These are phyloP conservation scores for Dipteronia dyeriana DNA, from an alignment of 345 rosid species.

Conservation along the genomic window DNA sequence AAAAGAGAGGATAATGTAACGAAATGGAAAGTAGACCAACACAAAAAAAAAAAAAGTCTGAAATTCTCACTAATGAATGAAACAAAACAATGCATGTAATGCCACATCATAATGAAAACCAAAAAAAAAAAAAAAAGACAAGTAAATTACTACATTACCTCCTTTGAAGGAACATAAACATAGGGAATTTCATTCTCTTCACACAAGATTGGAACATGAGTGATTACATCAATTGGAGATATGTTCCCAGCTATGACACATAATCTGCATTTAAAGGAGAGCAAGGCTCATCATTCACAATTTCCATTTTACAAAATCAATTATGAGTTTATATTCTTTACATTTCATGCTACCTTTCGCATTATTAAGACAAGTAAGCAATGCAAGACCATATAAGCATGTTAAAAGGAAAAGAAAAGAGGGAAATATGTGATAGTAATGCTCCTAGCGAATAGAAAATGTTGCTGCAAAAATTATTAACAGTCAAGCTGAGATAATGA, in stretches of 20 bases:
- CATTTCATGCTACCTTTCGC: neutral
- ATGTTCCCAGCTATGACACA: conserved; percentile 97
- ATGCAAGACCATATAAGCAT: neutral
- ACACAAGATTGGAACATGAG: conserved; percentile 89
- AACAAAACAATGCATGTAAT: neutral
- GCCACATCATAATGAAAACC: neutral
- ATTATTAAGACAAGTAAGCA: neutral
- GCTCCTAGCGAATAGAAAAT: neutral
- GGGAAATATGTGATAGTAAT: neutral
- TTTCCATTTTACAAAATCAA: neutral
- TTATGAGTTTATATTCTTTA: neutral
- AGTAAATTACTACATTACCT: conserved; percentile 44
- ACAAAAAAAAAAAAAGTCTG: neutral
- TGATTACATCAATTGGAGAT: conserved; percentile 95
- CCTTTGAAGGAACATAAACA: conserved; percentile 84
- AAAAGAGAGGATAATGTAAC: neutral
- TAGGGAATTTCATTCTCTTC: conserved; percentile 89
- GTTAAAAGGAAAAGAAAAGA: neutral
- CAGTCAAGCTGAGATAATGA: neutral
- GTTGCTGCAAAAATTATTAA: neutral
- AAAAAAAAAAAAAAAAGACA: neutral
- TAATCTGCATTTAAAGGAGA: conserved; percentile 45
- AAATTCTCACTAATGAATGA: neutral
- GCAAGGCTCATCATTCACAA: neutral
- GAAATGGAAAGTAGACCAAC: neutral